phyloP scores from a whole-genome alignment of 2,329 filamentous ascomycete genomes.

The Epichloe brachyelytri region DNA sequence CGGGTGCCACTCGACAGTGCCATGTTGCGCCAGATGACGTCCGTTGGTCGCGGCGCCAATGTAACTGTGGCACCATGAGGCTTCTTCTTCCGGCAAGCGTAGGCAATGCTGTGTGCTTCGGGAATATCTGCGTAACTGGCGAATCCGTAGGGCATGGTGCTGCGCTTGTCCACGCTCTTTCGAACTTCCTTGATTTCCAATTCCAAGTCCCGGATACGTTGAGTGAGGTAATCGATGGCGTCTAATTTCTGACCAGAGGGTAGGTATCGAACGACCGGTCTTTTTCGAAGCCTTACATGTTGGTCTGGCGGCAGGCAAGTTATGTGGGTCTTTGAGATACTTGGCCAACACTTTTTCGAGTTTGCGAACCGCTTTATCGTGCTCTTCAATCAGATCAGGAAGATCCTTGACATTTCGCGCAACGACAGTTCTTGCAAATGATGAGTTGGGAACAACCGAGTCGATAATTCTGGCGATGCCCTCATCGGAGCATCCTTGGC shows the following conservation, averaged over 20 bases:
- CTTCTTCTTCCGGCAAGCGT: constrained; percentile 65
- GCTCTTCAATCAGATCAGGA: constrained; percentile 71
- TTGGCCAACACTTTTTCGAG: constrained; percentile 76
- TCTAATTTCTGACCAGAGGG: constrained; percentile 64
- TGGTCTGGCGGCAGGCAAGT: constrained; percentile 64
- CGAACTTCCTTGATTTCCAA: constrained; percentile 73
- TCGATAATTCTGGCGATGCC: constrained; percentile 79
- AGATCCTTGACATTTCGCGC: constrained; percentile 87
- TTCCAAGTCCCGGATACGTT: constrained; percentile 73
- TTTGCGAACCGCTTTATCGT: constrained; percentile 66
- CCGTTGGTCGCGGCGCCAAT: constrained; percentile 74
- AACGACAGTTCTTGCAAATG: constrained; percentile 67
- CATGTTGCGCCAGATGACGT: constrained; percentile 95
- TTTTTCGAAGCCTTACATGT: constrained; percentile 66
- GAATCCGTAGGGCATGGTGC: constrained; percentile 85
- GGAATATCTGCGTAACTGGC: constrained; percentile 83
- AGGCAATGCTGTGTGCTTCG: constrained; percentile 81
- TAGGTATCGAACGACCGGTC: constrained; percentile 55
- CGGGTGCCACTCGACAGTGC: constrained; percentile 55
- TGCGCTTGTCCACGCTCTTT: constrained; percentile 69
- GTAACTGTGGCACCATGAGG: constrained; percentile 64
- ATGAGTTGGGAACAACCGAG: constrained; percentile 62
- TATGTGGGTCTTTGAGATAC: constrained; percentile 78
- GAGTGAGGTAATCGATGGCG: constrained; percentile 84
- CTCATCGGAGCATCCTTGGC: constrained; percentile 66